A percentile compares a stretch with the other conserved stretches of the same genome.
These are phyloP conservation scores for Candida pseudofarinosa DNA, from an alignment of 805 yeast genomes.

Conservation along the genomic window DNA sequence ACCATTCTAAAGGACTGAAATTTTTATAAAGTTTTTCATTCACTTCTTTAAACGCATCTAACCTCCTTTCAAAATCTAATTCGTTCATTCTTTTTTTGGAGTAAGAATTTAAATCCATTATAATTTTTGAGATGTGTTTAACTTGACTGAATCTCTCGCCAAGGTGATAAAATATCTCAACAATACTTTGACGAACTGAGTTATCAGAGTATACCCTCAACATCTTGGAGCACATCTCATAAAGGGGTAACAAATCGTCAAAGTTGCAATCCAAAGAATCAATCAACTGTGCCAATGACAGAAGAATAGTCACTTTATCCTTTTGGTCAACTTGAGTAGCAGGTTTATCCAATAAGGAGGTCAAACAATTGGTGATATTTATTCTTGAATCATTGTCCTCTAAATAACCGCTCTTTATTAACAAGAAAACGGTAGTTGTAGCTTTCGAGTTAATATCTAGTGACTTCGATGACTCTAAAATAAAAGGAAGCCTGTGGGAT, in stretches of 20 bases:
- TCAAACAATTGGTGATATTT: conserved; percentile 48
- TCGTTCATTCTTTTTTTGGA: conserved; percentile 60
- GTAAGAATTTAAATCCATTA: conserved; percentile 67
- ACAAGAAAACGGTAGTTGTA: conserved; percentile 49
- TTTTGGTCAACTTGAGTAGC: conserved; percentile 29
- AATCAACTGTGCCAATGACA: conserved; percentile 54
- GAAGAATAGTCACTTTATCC: conserved; percentile 55
- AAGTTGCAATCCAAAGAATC: conserved; percentile 50
- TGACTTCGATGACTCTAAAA: conserved; percentile 39
- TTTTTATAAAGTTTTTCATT: conserved; percentile 49
- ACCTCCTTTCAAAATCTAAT: conserved; percentile 73
- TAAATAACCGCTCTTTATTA: conserved; percentile 28
- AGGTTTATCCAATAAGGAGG: conserved; percentile 58
- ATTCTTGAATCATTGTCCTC: conserved; percentile 23
- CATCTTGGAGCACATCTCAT: conserved; percentile 50
- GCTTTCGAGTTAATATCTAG: conserved; percentile 50
- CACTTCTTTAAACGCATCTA: conserved; percentile 61
- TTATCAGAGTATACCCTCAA: conserved; percentile 57
- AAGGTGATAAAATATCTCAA: conserved; percentile 55
- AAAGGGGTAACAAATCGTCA: conserved; percentile 46
- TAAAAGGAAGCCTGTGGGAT: conserved; percentile 46
- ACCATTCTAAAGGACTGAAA: conserved; percentile 63
- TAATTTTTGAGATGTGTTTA: conserved; percentile 44
- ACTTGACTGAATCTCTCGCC: conserved; percentile 49
- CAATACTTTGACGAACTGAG: conserved; percentile 57